Evolutionary conservation across 1,284 basidiomycete genomes (phyloP).

Genomic region (Tilletia horrida): DNA sequence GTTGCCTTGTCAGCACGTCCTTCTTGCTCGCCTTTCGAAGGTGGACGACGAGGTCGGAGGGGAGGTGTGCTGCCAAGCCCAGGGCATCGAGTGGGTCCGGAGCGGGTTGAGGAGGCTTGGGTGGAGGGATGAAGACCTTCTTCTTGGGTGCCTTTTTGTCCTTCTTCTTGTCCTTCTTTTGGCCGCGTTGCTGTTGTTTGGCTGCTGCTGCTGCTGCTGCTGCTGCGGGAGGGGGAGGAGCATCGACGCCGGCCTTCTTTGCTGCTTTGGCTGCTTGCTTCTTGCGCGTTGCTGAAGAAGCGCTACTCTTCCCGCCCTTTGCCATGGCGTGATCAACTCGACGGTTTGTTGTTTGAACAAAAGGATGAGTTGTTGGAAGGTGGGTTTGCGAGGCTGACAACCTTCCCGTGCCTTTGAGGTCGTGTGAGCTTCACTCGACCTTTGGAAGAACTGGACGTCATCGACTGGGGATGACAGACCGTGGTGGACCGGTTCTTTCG

Average conservation of each 20-base stretch:
- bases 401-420: too few species aligned
- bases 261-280: constrained; percentile 51
- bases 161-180: constrained; percentile 49
- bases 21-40: constrained; percentile 83
- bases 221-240: constrained; percentile 27
- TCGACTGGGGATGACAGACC: too few species aligned
- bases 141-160: constrained; percentile 43
- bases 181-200: constrained; percentile 30
- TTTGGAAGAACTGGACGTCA: too few species aligned
- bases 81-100: constrained; percentile 87
- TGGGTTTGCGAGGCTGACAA: too few species aligned
- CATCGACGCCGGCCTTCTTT: constrained; percentile 39
- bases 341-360: too few species aligned
- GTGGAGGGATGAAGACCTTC: constrained; percentile 50
- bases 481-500: too few species aligned
- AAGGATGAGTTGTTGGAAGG: too few species aligned
- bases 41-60: constrained; percentile 75
- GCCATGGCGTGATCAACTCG: not conserved
- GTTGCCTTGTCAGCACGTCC: constrained; percentile 78
- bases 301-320: constrained; percentile 45
- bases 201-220: constrained; percentile 24
- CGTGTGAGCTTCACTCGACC: not conserved
- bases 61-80: constrained; percentile 64
- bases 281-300: constrained; percentile 51
- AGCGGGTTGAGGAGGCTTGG: constrained; percentile 69